A percentile compares a stretch with the other conserved stretches of the same genome.
These are phyloP conservation scores for Diaporthe helianthi DNA, from an alignment of 2,329 filamentous ascomycete species.

Conservation along the genomic window DNA sequence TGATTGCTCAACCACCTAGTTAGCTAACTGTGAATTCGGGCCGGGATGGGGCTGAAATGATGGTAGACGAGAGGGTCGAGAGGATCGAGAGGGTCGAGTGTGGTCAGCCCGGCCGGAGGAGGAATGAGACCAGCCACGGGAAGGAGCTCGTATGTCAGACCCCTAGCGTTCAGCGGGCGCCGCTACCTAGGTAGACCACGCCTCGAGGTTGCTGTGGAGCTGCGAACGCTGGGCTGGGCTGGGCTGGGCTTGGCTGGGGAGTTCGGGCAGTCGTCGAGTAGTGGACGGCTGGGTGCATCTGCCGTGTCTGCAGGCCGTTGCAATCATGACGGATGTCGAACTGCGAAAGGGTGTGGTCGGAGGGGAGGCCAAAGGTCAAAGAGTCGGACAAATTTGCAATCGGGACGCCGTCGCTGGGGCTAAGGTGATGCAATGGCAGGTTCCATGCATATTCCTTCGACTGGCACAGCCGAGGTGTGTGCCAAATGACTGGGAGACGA, in stretches of 20 bases:
- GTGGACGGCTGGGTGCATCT: conserved; percentile 24
- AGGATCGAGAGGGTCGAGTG: not conserved
- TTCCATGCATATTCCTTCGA: conserved; percentile 30
- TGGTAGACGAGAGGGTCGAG: not conserved
- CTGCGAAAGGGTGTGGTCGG: not conserved
- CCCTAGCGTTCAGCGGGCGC: conserved; percentile 18
- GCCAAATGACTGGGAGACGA: conserved; percentile 14
- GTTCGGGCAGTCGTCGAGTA: not conserved
- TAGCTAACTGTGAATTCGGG: not conserved
- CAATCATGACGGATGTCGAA: conserved; percentile 19
- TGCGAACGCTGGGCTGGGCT: not conserved
- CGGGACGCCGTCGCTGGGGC: not conserved
- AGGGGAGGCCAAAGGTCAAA: not conserved
- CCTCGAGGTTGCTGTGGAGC: not conserved
- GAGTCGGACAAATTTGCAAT: not conserved
- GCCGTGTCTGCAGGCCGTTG: conserved; percentile 8
- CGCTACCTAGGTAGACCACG: not conserved
- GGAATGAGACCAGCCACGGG: not conserved
- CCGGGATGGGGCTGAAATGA: conserved; percentile 17
- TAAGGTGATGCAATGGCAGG: conserved; percentile 10
- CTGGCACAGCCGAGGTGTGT: conserved; percentile 27
- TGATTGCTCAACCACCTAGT: not conserved
- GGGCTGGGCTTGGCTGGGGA: not conserved
- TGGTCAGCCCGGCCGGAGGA: conserved; percentile 11
- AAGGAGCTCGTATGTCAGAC: not conserved